Percentiles rank a stretch among this genome's conserved stretches.
phyloP scores from a whole-genome alignment of 2,329 filamentous ascomycete species.

The Colletotrichum karsti region DNA sequence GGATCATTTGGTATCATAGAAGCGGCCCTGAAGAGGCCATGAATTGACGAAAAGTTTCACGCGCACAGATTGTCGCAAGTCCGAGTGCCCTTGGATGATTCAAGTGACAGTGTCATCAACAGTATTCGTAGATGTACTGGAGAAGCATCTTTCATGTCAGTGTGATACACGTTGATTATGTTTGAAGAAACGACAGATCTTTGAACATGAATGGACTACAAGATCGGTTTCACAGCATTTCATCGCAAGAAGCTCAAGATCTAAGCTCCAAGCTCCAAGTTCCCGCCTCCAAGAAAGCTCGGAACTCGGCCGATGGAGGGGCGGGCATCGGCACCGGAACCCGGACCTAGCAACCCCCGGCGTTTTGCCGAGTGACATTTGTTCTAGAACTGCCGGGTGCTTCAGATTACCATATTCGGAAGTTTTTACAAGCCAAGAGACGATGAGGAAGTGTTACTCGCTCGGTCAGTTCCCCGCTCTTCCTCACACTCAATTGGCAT shows the following conservation, averaged over 20 bases:
- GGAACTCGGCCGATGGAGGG: conserved; percentile 1
- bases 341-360: neutral
- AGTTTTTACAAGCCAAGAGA: neutral
- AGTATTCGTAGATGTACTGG: too few relatives aligned
- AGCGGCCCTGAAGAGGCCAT: neutral
- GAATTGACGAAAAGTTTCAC: conserved; percentile 5
- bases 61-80: neutral
- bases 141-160: too few relatives aligned
- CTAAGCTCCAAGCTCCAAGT: neutral
- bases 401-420: neutral
- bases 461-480: conserved; percentile 17
- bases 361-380: neutral
- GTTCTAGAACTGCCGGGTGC: neutral
- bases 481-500: neutral
- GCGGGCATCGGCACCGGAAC: neutral
- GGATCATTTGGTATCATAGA: neutral
- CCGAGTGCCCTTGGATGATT: too few relatives aligned
- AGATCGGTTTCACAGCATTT: too few relatives aligned
- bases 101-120: too few relatives aligned
- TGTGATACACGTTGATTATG: too few relatives aligned
- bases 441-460: conserved; percentile 4
- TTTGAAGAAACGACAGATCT: too few relatives aligned
- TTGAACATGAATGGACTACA: too few relatives aligned
- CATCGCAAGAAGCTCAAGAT: too few relatives aligned
- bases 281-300: too few relatives aligned